Evolutionary conservation across 1,284 basidiomycete genomes (phyloP), one percentile per base, ranked within the genome.

Genomic region (Golubevia sp.): DNA sequence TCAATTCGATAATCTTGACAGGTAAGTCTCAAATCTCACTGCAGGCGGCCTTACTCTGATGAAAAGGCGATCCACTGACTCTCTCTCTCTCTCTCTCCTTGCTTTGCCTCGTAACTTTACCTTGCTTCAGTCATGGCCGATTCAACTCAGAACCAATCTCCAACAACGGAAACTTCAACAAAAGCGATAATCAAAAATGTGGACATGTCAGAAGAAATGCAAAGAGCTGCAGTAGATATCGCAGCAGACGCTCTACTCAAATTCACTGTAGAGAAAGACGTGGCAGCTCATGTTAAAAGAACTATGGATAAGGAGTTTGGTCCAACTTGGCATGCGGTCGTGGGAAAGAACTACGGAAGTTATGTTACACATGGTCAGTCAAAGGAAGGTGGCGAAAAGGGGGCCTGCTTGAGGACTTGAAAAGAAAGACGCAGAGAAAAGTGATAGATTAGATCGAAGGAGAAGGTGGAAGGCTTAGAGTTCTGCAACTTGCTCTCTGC

Each of bases 181-280:
- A 93, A 92, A 84, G 92, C 94, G 52, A 90, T 93, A 85, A 93
- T 97, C 84, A 97, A 97, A 87, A 94, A 92, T 82, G 94, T 96
- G 64, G 95, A 98, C 86, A 98, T 98, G 95, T 88, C 87, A 65
- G 92, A 97, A 67, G 93, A 97, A 77, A 93, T 97, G 93, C 94
- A 97, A 85, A 90, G 92, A 84, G 90, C 92, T 85, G 90, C 90
- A 70, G 91, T 98, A 74, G 92, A 97, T 79, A 90, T 94, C 76
- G 91, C 94, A 26, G 88, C 89, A 20, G 88, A 89, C 25, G 93
- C 94, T 0, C 88, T 98, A 81, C 91, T 93, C 71, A 92, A 93
- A 85, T 94, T 91, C 86, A 91, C 88, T 84, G 91, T 97, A 86
- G 95, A 97, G 87, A 97, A 97, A 86, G 93, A 99, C 85, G 94